Conservation (phyloP, 2,329 filamentous ascomycete genomes). For the Talaromyces rugulosus region DNA sequence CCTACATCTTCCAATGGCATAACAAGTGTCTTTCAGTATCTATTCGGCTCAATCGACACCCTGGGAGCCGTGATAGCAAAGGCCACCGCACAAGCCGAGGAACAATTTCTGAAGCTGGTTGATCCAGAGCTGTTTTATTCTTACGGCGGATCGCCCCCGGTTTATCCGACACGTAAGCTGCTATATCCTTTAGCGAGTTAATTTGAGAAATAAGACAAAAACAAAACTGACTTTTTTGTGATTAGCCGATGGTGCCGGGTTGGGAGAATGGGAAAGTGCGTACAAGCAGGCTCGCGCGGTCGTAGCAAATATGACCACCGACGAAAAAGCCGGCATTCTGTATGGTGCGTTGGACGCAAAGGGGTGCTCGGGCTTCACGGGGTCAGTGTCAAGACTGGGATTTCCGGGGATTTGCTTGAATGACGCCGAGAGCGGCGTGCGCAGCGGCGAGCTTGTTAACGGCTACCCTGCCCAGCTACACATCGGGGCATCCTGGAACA, state of each 20-base stretch:
- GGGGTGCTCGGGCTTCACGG: constrained; percentile 33
- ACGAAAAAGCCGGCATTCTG: constrained; percentile 17
- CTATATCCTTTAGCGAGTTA: neutral
- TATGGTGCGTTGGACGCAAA: constrained; percentile 14
- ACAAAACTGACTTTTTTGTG: neutral
- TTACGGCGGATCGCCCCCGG: constrained; percentile 2
- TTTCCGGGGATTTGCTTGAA: constrained; percentile 40
- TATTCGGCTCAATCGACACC: neutral
- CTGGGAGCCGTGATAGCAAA: neutral
- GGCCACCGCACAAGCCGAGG: neutral
- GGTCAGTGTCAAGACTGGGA: constrained; percentile 28
- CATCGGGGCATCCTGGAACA: constrained; percentile 50
- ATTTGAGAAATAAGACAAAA: neutral
- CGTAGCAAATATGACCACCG: constrained; percentile 14
- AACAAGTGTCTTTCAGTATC: neutral
- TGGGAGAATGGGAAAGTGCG: constrained; percentile 12
- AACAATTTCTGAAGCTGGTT: neutral
- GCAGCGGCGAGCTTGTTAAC: constrained; percentile 41
- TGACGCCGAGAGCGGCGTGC: constrained; percentile 40
- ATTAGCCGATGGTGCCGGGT: neutral
- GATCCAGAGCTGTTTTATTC: constrained; percentile 2
- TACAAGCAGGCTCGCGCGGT: constrained; percentile 9
- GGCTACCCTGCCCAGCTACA: constrained; percentile 41
- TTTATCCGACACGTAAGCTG: constrained; percentile 4
- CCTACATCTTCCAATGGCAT: neutral